phyloP scores from a whole-genome alignment of 2,329 filamentous ascomycete species.

The Chalaropsis thielavioides region DNA sequence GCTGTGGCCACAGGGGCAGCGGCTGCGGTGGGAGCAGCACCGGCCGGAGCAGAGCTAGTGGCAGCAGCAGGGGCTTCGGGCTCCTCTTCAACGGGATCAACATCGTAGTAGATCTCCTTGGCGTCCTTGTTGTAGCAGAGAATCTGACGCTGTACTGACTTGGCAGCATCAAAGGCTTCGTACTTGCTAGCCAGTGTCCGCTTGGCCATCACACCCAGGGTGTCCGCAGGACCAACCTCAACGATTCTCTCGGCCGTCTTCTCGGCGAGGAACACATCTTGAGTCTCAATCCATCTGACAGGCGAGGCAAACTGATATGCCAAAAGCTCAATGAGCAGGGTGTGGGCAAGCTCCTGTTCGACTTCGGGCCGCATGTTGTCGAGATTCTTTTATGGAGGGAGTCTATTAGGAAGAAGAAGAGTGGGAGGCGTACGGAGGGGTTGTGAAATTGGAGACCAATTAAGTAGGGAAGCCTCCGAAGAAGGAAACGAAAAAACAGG shows the following conservation, averaged over 20 bases:
- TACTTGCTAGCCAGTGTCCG: conserved; percentile 92
- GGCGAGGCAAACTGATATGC: conserved; percentile 99
- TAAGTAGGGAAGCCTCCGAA: neutral
- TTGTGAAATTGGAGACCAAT: neutral
- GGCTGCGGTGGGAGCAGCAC: conserved; percentile 40
- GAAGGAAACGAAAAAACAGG: neutral
- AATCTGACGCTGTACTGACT: conserved; percentile 91
- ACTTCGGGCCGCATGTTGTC: conserved; percentile 86
- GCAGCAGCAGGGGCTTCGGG: conserved; percentile 45
- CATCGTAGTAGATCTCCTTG: conserved; percentile 98
- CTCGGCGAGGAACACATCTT: conserved; percentile 97
- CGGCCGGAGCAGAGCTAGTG: conserved; percentile 35
- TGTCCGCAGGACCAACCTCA: conserved; percentile 93
- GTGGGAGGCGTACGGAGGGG: conserved; percentile 2
- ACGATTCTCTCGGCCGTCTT: conserved; percentile 94
- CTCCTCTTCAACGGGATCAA: conserved; percentile 88
- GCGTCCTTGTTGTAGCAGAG: conserved; percentile 99
- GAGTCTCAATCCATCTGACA: conserved; percentile 98
- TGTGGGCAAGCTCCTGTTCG: conserved; percentile 98
- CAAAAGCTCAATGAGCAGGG: conserved; percentile 92
- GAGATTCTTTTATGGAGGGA: conserved; percentile 4
- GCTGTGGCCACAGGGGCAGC: conserved; percentile 41
- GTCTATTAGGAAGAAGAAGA: conserved; percentile 5
- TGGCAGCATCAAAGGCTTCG: conserved; percentile 94
- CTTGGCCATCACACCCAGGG: conserved; percentile 93